Evolutionary conservation across 371 early-diverging fungal species (phyloP).

Genomic region (Apophysomyces elegans): DNA sequence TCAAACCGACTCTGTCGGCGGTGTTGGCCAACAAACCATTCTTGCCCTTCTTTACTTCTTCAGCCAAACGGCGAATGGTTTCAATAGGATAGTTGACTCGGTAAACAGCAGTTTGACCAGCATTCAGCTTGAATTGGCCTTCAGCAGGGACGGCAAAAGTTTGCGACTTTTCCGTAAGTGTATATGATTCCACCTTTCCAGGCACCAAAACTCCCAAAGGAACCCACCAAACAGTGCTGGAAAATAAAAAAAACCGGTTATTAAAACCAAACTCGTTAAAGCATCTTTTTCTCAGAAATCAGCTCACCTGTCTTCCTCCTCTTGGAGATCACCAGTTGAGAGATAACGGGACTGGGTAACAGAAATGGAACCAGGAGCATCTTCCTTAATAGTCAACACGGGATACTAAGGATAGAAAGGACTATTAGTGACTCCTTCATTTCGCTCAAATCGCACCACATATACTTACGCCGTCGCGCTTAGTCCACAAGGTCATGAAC

Average conservation of each 20-base stretch:
- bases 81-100: constrained; percentile 73
- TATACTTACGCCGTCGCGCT: constrained; percentile 70
- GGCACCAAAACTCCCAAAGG: constrained; percentile 60
- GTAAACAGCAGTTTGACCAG: constrained; percentile 64
- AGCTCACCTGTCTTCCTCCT: constrained; percentile 59
- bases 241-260: neutral
- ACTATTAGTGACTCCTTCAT: neutral
- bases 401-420: constrained; percentile 57
- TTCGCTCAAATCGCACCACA: neutral
- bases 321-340: constrained; percentile 71
- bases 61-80: constrained; percentile 56
- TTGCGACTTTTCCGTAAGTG: constrained; percentile 52
- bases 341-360: constrained; percentile 78
- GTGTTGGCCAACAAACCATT: constrained; percentile 56
- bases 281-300: constrained; percentile 20
- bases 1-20: constrained; percentile 71
- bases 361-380: constrained; percentile 49
- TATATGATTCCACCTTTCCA: constrained; percentile 33
- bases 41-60: constrained; percentile 54
- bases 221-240: constrained; percentile 56
- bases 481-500: constrained; percentile 87
- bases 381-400: constrained; percentile 65
- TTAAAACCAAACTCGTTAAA: no score
- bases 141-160: constrained; percentile 45
- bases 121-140: constrained; percentile 61